phyloP scores from a whole-genome alignment of 148 eudicot species.

The Gaultheria prostrata region DNA sequence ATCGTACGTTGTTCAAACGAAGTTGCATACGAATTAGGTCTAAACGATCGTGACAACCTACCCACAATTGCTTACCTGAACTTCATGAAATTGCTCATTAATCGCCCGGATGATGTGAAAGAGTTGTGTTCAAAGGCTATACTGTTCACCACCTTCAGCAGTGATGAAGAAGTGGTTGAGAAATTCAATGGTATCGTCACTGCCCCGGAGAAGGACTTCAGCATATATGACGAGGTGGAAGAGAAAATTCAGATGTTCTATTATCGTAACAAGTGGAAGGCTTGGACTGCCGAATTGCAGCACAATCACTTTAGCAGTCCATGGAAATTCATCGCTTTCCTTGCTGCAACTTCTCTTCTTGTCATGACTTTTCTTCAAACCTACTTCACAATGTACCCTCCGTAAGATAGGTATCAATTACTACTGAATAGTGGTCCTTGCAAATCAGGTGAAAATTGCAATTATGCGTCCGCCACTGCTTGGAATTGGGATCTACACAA shows the following conservation, averaged over 20 bases:
- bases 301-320: constrained; percentile 18
- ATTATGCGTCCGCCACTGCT: too few relatives aligned
- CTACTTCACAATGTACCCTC: constrained; percentile 1
- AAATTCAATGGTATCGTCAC: not conserved
- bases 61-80: not conserved
- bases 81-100: not conserved
- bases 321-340: constrained; percentile 18
- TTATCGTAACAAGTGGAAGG: constrained; percentile 17
- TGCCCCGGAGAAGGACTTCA: not conserved
- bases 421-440: too few relatives aligned
- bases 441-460: too few relatives aligned
- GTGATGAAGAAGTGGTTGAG: not conserved
- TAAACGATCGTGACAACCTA: not conserved
- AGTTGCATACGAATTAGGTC: not conserved
- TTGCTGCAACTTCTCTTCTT: not conserved
- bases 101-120: not conserved
- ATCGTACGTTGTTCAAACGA: not conserved
- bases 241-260: not conserved
- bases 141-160: not conserved
- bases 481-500: too few relatives aligned
- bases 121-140: constrained; percentile 1
- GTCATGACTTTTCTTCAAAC: not conserved
- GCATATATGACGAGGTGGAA: not conserved
- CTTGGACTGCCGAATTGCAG: constrained; percentile 18
- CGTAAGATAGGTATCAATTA: not conserved